These are phyloP conservation scores for Xylogone sp. DNA, from an alignment of 2,329 filamentous ascomycete genomes.

Conservation along the genomic window DNA sequence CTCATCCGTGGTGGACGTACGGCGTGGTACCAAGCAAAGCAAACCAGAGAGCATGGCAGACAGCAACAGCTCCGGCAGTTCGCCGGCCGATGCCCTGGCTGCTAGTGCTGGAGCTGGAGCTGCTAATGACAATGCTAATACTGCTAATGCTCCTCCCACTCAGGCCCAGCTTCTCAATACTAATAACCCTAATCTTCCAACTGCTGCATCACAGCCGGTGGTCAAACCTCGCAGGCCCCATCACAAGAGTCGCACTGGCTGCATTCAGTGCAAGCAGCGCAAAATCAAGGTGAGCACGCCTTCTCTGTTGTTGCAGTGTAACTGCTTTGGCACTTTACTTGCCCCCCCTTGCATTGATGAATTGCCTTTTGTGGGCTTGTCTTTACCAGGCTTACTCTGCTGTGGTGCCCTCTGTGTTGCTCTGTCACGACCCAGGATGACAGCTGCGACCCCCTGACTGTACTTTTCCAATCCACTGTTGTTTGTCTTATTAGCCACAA, in stretches of 20 bases:
- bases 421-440: not conserved
- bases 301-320: not conserved
- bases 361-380: no score
- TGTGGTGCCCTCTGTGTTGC: not conserved
- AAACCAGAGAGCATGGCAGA: no score
- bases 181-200: not conserved
- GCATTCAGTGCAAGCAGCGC: constrained; percentile 29
- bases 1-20: no score
- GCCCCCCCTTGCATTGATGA: no score
- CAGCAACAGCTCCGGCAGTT: no score
- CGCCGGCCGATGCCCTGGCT: no score
- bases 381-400: not conserved
- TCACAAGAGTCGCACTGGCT: constrained; percentile 30
- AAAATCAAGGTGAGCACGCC: constrained; percentile 30
- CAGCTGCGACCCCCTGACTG: not conserved
- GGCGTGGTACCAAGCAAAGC: no score
- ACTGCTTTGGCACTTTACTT: not conserved
- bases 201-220: not conserved
- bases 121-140: no score
- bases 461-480: not conserved
- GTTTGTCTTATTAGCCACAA: no score
- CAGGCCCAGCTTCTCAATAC: not conserved
- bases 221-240: constrained; percentile 26
- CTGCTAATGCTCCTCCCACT: not conserved
- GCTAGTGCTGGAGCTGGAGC: no score